Base-by-base conservation (phyloP, 495 filamentous ascomycete genomes). In the Aspergillus saccharolyticus region DNA sequence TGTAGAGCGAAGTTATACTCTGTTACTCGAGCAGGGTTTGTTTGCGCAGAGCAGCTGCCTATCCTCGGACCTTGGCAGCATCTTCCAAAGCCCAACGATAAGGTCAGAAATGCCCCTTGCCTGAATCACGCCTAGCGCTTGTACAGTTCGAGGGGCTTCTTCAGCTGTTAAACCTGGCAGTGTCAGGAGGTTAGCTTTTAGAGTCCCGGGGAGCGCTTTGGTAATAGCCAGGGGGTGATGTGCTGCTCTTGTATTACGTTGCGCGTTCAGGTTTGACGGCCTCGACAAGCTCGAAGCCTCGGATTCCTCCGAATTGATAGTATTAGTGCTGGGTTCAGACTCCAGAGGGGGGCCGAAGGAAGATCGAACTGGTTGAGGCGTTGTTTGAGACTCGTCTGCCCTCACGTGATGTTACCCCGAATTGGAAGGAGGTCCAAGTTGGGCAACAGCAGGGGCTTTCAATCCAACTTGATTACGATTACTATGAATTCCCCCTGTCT, bases 81-180 rank as follows among this genome's bases (percentile, higher is more conserved):
- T 8, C 12, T 5, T 39, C 10, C 33, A 39, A 12, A 39, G 33
- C 33, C 33, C 33, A 16, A 24, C 47, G 4, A 18, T 15, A 15
- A 8, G 8, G 46, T 21, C n/a, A n/a, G n/a, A 4, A 24, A 50
- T 25, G 24, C 56, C 60, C 60, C 55, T 55, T 62, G 56, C 54
- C 59, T 61, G 53, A 30, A 21, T 44, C 39, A 45, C 45, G 52
- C 30, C 28, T 43, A 39, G 30, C 42, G 33, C 15, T 48, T n/a
- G 16, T 30, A 24, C 18, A 10, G 19, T 52, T 39, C 10, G 5
- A 12, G 33, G 12, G 33, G 10, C 25, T 39, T 12, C 33, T 39
- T 2, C 14, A 12, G 4, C 12, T 39, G 33, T 9, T 2, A 12
- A 39, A 39, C 33, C 33, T 39, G 4, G 4, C 12, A 10, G 4